Percentiles rank a stretch among this genome's conserved stretches.
Evolutionary conservation across 495 filamentous ascomycete species (phyloP).

Genomic region (Trichoderma erinaceum): DNA sequence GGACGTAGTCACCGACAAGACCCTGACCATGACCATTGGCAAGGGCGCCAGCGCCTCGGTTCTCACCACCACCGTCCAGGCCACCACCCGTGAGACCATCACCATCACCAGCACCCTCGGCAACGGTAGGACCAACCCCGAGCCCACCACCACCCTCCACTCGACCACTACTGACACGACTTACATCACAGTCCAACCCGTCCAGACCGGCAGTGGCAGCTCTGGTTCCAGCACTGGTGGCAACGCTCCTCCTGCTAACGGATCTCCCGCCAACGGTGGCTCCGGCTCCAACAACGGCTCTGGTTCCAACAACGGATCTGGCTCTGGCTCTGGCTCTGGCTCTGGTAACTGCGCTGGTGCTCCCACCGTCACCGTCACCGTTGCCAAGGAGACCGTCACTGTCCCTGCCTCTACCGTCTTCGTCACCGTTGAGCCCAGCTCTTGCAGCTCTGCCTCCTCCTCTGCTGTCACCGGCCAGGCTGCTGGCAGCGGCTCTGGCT

Average conservation of each 20-base stretch:
- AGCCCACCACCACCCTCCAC: conserved; percentile 13
- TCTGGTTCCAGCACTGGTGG: conserved; percentile 6
- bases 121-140: conserved; percentile 38
- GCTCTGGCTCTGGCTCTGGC: background rate
- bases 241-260: background rate
- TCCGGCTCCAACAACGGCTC: background rate
- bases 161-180: conserved; percentile 14
- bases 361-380: too few relatives aligned
- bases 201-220: conserved; percentile 8
- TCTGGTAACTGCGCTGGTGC: background rate
- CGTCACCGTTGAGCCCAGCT: conserved; percentile 22
- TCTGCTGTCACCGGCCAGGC: background rate
- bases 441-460: background rate
- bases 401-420: conserved; percentile 16
- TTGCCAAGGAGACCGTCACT: background rate
- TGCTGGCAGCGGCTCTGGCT: background rate
- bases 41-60: background rate
- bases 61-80: conserved; percentile 14
- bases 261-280: background rate
- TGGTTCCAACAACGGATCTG: background rate
- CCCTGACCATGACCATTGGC: conserved; percentile 15
- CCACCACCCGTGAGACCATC: conserved; percentile 13
- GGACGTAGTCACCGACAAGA: conserved; percentile 9
- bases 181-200: conserved; percentile 8
- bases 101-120: conserved; percentile 13